Base-by-base conservation (phyloP, 768 basidiomycete genomes). In the Hypholoma fasciculare region DNA sequence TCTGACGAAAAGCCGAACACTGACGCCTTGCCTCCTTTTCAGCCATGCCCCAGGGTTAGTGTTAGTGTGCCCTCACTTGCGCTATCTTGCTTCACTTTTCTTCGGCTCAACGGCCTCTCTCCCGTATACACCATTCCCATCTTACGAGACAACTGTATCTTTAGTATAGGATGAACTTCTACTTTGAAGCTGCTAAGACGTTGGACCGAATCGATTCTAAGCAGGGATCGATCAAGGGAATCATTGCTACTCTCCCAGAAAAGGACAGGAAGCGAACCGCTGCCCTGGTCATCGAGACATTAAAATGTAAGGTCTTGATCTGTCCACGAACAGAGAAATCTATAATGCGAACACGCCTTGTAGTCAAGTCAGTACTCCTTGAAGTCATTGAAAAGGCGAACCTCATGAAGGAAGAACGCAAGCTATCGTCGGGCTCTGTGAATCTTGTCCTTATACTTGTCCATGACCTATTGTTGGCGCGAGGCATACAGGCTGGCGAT, bases 191-290 rank as follows among this genome's bases (percentile, higher is more conserved):
- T 63, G 89, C 89, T 63, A 81, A 86, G 66, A 81, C 87, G 4
- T 78, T 98, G 65, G 94, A 96, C 69, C 88, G 87, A 64, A 81
- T 98, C 58, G 91, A 96, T 69, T 82, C 85, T 44, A 94, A 90
- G 71, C 82, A 94, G 71, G 95, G 94, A n/a, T 96, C 93, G 13
- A 90, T 98, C 68, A 95, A 96, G 69, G 84, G 95, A 54, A 73
- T 94, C 36, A 76, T 96, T 42, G 84, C 85, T 17, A 82, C 84
- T 54, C 76, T 94, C 27, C 84, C 90, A 26, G 85, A 88, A 69
- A 87, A 88, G 72, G 81, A 82, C 63, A 82, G 89, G 67, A 91
- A 90, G 67, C 80, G 93, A 52, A 88, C 87, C 5, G 83, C 92
- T 36, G 92, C 92, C 8, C 84, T 97, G 38, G 87, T 98, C 34